Evolutionary conservation across 495 filamentous ascomycete genomes (phyloP), one percentile per base, ranked within the genome.

Genomic region (Parmelia sp.): DNA sequence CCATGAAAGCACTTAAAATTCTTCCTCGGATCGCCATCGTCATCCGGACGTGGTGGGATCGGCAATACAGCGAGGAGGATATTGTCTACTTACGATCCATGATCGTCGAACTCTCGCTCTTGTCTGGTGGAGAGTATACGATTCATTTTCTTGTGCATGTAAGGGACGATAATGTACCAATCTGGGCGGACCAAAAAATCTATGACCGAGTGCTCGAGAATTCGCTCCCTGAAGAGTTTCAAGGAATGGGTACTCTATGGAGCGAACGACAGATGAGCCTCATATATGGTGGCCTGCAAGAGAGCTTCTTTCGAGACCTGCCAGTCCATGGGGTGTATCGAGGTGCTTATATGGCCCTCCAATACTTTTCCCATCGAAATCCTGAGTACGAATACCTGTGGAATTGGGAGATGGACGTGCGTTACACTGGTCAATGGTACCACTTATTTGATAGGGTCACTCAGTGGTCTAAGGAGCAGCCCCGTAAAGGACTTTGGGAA

Each of bases 331-430:
- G 93, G 6, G 90, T 90, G 0, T 97, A 97, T 75, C 89, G 94
- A 47, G 89, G 88, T 64, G 85, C 90, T 31, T 91, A 90, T 72
- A 93, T 97, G 90, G 90, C 93, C 14, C 84, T 97, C 78, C 94
- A 97, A 71, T 88, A 89, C 73, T 98, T 96, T 70, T 88, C 93
- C 21, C 84, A 90, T 67, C 83, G 85, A 47, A 94, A 98, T 73
- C 89, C 90, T 0, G 92, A 97, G 71, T 98, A 94, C 71, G 95
- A 97, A 63, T 90, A 87, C 75, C 89, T 93, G 75, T 98, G 94
- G 94, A 92, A 98, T 70, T 97, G 92, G 92, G 94, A 98, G 75
- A 96, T 97, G 88, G 94, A 98, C 71, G 86, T 91, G 42, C 87
- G 94, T 5, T 96, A 96, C 73, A 96, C 89, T 0, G 95, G 94